Base-by-base conservation (phyloP, 2,329 filamentous ascomycete genomes). In the Seiridium unicorne region DNA sequence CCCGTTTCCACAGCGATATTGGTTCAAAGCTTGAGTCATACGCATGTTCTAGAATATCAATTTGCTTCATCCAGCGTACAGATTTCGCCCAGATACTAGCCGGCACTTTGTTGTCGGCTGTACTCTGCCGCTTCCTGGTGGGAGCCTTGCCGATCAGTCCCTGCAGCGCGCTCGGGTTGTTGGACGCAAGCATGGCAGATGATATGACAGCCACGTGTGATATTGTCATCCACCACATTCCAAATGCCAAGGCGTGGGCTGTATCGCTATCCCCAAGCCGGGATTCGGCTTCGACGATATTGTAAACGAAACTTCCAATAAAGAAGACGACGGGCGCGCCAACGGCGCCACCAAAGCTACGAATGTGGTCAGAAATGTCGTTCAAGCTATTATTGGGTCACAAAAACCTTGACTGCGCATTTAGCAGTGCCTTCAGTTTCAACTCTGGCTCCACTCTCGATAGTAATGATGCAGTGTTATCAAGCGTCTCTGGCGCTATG, bases 201-300 rank as follows among this genome's bases (percentile, higher is more conserved):
- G 71, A 69, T 2, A 72, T 64, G 7, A 72, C 72, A 46, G 71
- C 71, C 3, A 73, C 66, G 35, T 70, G 68, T 1, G 71, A 70
- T 44, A 73, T 70, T 8, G 70, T 70, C 70, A 73, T 73, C 70
- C 70, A 73, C 71, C 71, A 73, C 64, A 73, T 68, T 11, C 71
- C 71, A 55, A 73, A 72, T 2, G 70, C 71, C 10, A 73, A 59
- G 4, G 70, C 68, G 34, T 72, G 71, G 3, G 70, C 69, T 0
- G 67, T 72, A 44, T 73, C 70, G 36, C 71, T 69, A 35, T 72
- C 71, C 1, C 66, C 70, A 1, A 72, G 57, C 9, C 61, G 66
- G 13, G 63, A 66, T 6, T 66, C 66, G 8, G 67, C 64, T 36
- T 72, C 69, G 9, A 72, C 51, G 2, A 72, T 66, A 4, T 68